Evolutionary conservation across 768 basidiomycete genomes (phyloP).

Genomic region (Candolleomyces aberdarensis): DNA sequence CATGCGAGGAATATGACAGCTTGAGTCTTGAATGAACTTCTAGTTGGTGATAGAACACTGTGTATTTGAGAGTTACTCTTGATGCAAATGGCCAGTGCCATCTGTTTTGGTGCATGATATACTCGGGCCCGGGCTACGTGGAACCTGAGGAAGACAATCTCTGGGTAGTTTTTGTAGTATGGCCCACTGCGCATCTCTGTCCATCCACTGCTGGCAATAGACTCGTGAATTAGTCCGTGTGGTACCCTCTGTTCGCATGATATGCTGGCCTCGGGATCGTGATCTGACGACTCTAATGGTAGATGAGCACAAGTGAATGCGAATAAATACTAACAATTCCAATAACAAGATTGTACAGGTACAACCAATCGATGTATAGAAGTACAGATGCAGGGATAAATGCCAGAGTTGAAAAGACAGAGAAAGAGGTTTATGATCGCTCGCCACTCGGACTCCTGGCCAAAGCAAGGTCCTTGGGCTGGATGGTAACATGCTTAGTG

Average conservation of each 20-base stretch:
- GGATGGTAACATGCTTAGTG: conserved; percentile 86
- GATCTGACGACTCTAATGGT: too few relatives aligned
- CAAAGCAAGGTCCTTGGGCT: conserved; percentile 74
- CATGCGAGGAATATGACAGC: too few relatives aligned
- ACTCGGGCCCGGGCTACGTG: conserved; percentile 10
- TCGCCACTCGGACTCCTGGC: conserved; percentile 71
- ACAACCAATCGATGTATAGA: conserved; percentile 9
- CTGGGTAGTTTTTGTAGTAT: too few relatives aligned
- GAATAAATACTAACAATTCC: neutral
- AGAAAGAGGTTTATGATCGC: conserved; percentile 41
- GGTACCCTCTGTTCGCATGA: too few relatives aligned
- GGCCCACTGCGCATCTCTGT: too few relatives aligned
- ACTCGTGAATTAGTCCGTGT: too few relatives aligned
- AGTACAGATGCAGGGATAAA: conserved; percentile 27
- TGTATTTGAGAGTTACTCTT: too few relatives aligned
- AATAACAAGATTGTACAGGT: conserved; percentile 9
- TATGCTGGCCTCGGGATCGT: too few relatives aligned
- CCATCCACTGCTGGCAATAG: too few relatives aligned
- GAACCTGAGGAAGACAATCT: too few relatives aligned
- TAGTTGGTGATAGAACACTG: neutral
- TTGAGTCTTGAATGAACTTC: too few relatives aligned
- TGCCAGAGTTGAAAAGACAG: conserved; percentile 19
- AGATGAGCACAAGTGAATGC: neutral
- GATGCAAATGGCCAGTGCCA: neutral
- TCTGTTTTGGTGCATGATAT: too few relatives aligned